Evolutionary conservation across 2,329 filamentous ascomycete genomes (phyloP), one percentile per base, ranked within the genome.

Genomic region (Colletotrichum sp.): DNA sequence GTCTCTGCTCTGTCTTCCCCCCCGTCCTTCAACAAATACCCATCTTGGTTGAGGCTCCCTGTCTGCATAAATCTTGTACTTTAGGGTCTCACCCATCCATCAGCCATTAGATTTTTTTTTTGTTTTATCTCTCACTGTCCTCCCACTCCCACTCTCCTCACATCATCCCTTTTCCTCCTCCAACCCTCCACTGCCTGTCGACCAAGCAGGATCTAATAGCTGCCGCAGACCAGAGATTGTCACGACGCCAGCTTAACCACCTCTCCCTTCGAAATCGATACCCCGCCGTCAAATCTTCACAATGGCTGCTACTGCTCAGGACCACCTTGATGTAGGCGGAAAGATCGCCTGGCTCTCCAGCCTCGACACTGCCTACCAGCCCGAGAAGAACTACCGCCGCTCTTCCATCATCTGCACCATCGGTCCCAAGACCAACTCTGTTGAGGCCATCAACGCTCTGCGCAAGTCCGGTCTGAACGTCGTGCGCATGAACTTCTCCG

Each of bases 381-480:
- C 96, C 73, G 91, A 93, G 82, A 95, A 94, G 87, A 96, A 97
- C 90, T 97, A 97, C 88, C 95, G 97, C 83, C 94, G 97, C 81
- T 98, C 96, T 78, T 98, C 96, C 84, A 99, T 99, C 89, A 98
- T 99, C 87, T 96, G 96, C 90, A 98, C 97, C 82, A 98, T 99
- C 85, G 97, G 97, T 78, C 97, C 97, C 84, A 99, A 98, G 93
- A 99, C 97, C 81, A 99, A 99, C 91, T 98, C 95, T 48, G 94
- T 96, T 74, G 95, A 98, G 89, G 96, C 96, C 87, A 98, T 99
- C 89, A 98, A 98, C 88, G 91, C 93, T 85, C 94, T 99, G 82
- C 95, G 96, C 86, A 91, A 90, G 83, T 94, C 94, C 79, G 97
- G 97, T 87, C 93, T 98, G 82, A 98, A 98, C 88, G 96, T 99